Base-by-base conservation (phyloP, 1,139 yeast species). In the Sugiyamaella novakii region DNA sequence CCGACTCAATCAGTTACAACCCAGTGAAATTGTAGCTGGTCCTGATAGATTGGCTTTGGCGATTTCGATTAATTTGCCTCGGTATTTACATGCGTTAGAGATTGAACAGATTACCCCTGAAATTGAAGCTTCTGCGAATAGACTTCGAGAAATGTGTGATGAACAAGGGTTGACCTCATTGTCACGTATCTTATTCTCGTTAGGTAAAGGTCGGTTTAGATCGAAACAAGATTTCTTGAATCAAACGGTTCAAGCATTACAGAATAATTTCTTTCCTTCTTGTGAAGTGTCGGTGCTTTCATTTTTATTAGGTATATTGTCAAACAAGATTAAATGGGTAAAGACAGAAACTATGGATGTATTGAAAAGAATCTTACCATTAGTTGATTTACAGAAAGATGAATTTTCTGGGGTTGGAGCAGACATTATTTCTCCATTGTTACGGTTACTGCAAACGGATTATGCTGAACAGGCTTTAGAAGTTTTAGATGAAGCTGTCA, bases 351-450 rank as follows among this genome's bases (percentile, higher is more conserved):
- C 94, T 0, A 76, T 94, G 80, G 83, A 81, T 42, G 68, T 89
- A 2, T 73, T 94, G 57, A 84, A 85, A 57, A 78, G 81, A 43
- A 68, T 92, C 8, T 78, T 94, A 57, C 94, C 96, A 1, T 71
- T 78, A 52, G 83, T 91, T 10, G 92, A 92, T 62, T 73, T 91
- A 50, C 81, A 80, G 45, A 73, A 85, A 44, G 88, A 86, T 14
- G 96, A 86, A 59, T 89, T 89, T 64, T 76, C 80, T 34, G 95
- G 95, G 1, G 84, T 89, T 40, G 98, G 98, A 4, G 98, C 98
- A 0, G 98, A 92, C 64, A 73, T 92, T 49, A 87, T 94, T 3
- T 85, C 96, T 1, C 98, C 99, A 1, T 72, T 94, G 46, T 72
- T 94, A 54, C 75, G 98, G 44, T 72, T 94, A 33, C 70, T 94